These are phyloP conservation scores for Trichophyton mentagrophytes DNA, from an alignment of 2,329 filamentous ascomycete species.

Conservation along the genomic window DNA sequence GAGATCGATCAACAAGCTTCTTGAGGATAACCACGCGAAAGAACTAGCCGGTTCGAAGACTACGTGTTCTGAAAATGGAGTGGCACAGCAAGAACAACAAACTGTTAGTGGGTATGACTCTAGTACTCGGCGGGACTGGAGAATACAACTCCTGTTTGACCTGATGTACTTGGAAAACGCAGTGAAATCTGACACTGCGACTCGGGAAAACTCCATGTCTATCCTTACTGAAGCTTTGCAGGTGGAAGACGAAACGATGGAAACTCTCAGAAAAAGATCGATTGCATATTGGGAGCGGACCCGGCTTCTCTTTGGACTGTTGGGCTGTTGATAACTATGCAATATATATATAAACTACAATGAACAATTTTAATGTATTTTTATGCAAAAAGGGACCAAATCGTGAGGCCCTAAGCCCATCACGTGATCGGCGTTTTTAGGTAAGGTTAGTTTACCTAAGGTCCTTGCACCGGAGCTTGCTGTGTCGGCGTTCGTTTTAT, in stretches of 20 bases:
- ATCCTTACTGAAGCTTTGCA: neutral
- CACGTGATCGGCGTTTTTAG: neutral
- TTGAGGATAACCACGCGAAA: slow-evolving; percentile 7
- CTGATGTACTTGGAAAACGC: slow-evolving; percentile 24
- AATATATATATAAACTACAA: neutral
- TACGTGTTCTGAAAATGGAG: slow-evolving; percentile 1
- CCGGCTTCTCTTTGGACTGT: slow-evolving; percentile 64
- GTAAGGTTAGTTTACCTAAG: no score
- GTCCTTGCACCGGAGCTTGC: neutral
- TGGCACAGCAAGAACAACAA: neutral
- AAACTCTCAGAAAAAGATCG: slow-evolving; percentile 1
- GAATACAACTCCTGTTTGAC: slow-evolving; percentile 29
- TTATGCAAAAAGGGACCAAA: neutral
- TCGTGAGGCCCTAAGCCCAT: no score
- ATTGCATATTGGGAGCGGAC: slow-evolving; percentile 74
- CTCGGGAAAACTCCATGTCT: neutral
- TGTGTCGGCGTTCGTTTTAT: neutral
- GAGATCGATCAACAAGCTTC: slow-evolving; percentile 32
- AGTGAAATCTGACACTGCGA: slow-evolving; percentile 24
- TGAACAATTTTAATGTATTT: neutral
- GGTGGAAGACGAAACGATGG: neutral
- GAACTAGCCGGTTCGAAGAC: neutral
- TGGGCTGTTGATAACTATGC: slow-evolving; percentile 30
- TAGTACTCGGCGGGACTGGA: slow-evolving; percentile 19
- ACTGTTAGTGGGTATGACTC: neutral